Evolutionary conservation across 1,139 yeast species (phyloP).

Genomic region (Chernovozyma sophiae-reginae): DNA sequence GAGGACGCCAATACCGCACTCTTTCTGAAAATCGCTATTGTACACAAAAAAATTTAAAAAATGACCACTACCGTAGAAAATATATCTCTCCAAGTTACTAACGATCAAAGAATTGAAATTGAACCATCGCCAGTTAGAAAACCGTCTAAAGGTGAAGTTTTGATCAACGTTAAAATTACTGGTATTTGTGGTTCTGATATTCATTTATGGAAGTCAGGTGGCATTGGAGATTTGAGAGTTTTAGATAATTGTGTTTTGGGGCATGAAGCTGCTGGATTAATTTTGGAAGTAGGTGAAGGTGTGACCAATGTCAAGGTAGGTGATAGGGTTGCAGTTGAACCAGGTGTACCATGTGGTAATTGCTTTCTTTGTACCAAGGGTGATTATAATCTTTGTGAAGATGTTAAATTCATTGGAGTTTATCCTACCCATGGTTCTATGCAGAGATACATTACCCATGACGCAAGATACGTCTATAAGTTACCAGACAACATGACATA

Average conservation of each 20-base stretch:
- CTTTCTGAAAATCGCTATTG: no score
- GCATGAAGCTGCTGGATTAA: slow-evolving; percentile 24
- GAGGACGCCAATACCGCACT: no score
- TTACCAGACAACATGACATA: slow-evolving; percentile 20
- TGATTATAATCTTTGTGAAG: slow-evolving; percentile 21
- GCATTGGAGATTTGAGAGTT: slow-evolving; percentile 17
- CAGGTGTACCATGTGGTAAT: slow-evolving; percentile 24
- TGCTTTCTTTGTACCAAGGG: slow-evolving; percentile 28
- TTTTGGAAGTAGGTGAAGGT: slow-evolving; percentile 18
- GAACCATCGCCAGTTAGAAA: no score
- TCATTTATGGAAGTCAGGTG: slow-evolving; percentile 23
- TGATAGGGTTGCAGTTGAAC: slow-evolving; percentile 26
- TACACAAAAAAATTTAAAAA: no score
- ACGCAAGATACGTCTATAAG: slow-evolving; percentile 17
- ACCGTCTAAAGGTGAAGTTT: no score
- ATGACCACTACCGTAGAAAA: no score
- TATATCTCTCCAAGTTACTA: no score
- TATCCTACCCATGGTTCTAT: slow-evolving; percentile 22
- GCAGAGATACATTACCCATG: slow-evolving; percentile 20
- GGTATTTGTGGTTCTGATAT: slow-evolving; percentile 31
- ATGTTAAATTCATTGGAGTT: slow-evolving; percentile 21
- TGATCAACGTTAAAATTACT: slow-evolving; percentile 39
- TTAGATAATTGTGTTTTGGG: slow-evolving; percentile 19
- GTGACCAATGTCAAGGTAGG: slow-evolving; percentile 20
- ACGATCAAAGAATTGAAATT: no score